phyloP scores from a whole-genome alignment of 176 grass and related monocot genomes.

The Hordeum vulgare region MorexV3_pseudomolecules_assembly NC_058523.1:510720043-510720542 shows the following conservation, averaged over 20 bases:
- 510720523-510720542: not conserved
- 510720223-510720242: constrained; percentile 86
- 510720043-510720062: too few species aligned
- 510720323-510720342: not conserved
- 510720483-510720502: not conserved
- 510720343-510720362: not conserved
- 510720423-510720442: not conserved
- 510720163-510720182: constrained; percentile 90
- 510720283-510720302: constrained; percentile 90
- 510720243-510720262: constrained; percentile 81
- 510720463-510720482: not conserved
- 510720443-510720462: not conserved
- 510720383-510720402: not conserved
- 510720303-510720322: constrained; percentile 20
- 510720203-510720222: constrained; percentile 89
- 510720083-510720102: too few species aligned
- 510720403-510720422: not conserved
- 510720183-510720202: constrained; percentile 95
- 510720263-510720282: constrained; percentile 68
- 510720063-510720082: too few species aligned
- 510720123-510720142: too few species aligned
- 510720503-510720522: not conserved
- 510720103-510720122: too few species aligned
- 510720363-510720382: not conserved
- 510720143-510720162: too few species aligned